Conservation (phyloP, 257 asterid genomes). For the Solanum phureja region DNA sequence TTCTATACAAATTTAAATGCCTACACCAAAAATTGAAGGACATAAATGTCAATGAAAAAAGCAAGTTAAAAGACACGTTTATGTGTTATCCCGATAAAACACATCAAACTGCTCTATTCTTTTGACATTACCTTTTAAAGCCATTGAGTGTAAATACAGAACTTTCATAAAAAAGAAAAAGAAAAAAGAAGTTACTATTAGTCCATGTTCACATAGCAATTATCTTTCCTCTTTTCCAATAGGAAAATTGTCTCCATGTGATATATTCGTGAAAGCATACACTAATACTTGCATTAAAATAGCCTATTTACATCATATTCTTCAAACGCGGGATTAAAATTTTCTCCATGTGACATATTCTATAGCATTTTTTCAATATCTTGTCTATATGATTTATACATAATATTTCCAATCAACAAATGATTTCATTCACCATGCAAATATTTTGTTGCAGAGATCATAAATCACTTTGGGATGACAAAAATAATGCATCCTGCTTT, state of each 20-base stretch:
- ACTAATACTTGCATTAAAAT: neutral
- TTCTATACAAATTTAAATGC: too few species aligned
- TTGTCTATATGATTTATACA: neutral
- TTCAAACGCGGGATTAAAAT: too few species aligned
- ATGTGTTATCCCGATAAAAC: neutral
- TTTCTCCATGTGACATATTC: too few species aligned
- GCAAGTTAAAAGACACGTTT: neutral
- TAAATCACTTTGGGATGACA: neutral
- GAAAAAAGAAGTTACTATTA: neutral
- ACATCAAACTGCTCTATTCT: neutral
- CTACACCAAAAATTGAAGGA: neutral
- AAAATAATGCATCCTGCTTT: neutral
- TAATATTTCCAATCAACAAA: neutral
- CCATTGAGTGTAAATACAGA: neutral
- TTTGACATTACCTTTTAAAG: neutral
- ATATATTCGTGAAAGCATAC: neutral
- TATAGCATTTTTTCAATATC: neutral
- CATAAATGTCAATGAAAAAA: too few species aligned
- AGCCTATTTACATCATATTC: neutral
- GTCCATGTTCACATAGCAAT: neutral
- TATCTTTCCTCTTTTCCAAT: neutral
- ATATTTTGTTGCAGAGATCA: neutral
- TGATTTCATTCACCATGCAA: neutral
- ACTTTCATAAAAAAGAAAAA: neutral
- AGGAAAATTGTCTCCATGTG: neutral